Base-by-base conservation (phyloP, 306 rosid genomes). In the Gleditsia sinensis region DNA sequence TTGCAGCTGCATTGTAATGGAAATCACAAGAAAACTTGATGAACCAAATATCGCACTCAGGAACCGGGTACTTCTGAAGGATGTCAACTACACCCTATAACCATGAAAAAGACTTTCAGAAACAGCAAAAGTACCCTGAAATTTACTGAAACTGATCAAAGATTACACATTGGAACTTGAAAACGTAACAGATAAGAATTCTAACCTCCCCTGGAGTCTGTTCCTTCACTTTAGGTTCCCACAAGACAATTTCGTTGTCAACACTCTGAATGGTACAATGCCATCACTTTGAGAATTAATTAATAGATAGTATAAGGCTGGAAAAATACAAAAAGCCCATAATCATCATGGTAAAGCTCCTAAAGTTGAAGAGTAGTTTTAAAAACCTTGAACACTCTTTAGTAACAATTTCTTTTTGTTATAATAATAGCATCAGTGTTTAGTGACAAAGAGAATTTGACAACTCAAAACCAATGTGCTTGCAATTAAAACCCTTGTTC, bases 1-100 rank as follows among this genome's bases (percentile, higher is more conserved):
- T 86, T 14, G 98, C 91, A 77, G 84, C 88, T 17, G 91, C 76
- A 58, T 87, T 83, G 71, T 74, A 92, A 78, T 88, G 93, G 82
- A 94, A 94, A 83, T 94, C 99, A 37, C 91, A 92, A 30, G 97
- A 94, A 72, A 94, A 94, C 78, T 94, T 94, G 88, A 94, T 92
- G 86, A 92, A 94, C 97, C 99, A 94, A 72, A 94, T 92, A 76
- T 94, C 97, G 60, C 99, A 94, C 55, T 86, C 99, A 0, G 99
- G 98, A 79, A 86, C 94, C 19, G 99, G 99, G 83, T 94, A 94
- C 74, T 88, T 94, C 81, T 94, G 99, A 77, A 94, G 99, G 76
- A 92, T 84, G 78, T 92, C 99, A 67, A 84, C 96, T 2, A 79
- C 66, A 39, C 99, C 97, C 99, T 94, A n/a, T n/a, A 70, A 67